Evolutionary conservation across 768 basidiomycete genomes (phyloP), one percentile per base, ranked within the genome.

Genomic region (Serendipita sp.): DNA sequence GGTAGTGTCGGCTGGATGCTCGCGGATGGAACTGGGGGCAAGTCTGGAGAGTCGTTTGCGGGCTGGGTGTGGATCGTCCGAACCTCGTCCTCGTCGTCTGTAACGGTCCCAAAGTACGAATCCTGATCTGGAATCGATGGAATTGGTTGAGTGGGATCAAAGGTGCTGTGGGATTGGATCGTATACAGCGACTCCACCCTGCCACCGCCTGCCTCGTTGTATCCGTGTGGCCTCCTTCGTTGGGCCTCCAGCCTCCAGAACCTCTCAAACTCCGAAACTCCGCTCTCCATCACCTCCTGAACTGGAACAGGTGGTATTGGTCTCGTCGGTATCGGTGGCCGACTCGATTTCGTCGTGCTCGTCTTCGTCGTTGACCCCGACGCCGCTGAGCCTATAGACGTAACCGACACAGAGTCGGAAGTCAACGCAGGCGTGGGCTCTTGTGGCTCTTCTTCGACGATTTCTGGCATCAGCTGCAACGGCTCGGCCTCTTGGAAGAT

Each of bases 91-190:
- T 58, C 53, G 53, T 58, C 53, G 45, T 50, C 45, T 50, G 45
- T 50, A 11, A 22, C 17, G 45, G 20, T 30, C 20, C 45, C 53
- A 58, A 34, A 58, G 33, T 58, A 58, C 45, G 45, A 48, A n/a
- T 48, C 45, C 45, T 48, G 45, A 58, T 58, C 53, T 24, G 53
- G 53, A n/a, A 58, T 58, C 4, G 53, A 58, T 34, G 53, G 53
- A 58, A 58, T 30, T 9, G 20, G 9, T 26, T 58, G 53, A 33
- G 20, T 33, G 24, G 53, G 53, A 33, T 58, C 53, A 28, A 28
- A 58, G 24, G 53, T 58, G 17, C 24, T 26, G n/a, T n/a, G 24
- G 11, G 53, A 58, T n/a, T 58, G 3, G 53, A 58, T 58, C 53
- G 53, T 58, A 34, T 58, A 58, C 4, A 58, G 53, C 22, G 53